Base-by-base conservation (phyloP, 2,329 filamentous ascomycete genomes). In the Neonectria faginata region DNA sequence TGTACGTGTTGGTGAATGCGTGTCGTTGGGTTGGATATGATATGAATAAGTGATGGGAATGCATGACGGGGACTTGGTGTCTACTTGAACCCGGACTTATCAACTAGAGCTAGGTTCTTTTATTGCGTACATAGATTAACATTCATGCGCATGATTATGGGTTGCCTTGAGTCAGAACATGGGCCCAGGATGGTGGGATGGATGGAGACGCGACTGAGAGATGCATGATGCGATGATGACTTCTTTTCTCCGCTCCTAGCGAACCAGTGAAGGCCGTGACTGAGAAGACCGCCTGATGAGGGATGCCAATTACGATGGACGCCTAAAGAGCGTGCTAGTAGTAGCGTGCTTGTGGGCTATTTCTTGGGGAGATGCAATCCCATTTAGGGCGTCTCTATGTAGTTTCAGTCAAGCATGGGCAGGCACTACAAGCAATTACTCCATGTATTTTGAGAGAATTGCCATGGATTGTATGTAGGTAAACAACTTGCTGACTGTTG, bases 81-180 rank as follows among this genome's bases (percentile, higher is more conserved):
- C 10, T 51, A 41, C 14, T 16, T 31, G 42, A 54, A 16, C 20
- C 12, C 31, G 18, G 25, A 5, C 18, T 27, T 25, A 25, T 31
- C 7, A 20, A 25, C 22, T n/a, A 25, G n/a, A 29, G 18, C 22
- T n/a, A 31, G n/a, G 20, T 47, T 57, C 18, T 39, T 48, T 18
- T 2, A 41, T 8, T 39, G n/a, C 18, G 1, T 14, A 57, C 29
- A 36, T 57, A 57, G 39, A 36, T 57, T 45, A 25, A 18, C 36
- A 45, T 56, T 52, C 31, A 57, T 62, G 60, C 44, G 48, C 48
- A 51, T 51, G 27, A 51, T 51, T 22, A 33, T 31, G 29, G 29
- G 48, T 5, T 51, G n/a, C 27, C 48, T 51, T n/a, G 27, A 33
- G 29, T 33, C 31, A 20, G 29, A 29, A 51, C 48, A 20, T 51